Evolutionary conservation across 257 asterid genomes (phyloP), one percentile per base, ranked within the genome.

Genomic region (Mitragyna speciosa): DNA sequence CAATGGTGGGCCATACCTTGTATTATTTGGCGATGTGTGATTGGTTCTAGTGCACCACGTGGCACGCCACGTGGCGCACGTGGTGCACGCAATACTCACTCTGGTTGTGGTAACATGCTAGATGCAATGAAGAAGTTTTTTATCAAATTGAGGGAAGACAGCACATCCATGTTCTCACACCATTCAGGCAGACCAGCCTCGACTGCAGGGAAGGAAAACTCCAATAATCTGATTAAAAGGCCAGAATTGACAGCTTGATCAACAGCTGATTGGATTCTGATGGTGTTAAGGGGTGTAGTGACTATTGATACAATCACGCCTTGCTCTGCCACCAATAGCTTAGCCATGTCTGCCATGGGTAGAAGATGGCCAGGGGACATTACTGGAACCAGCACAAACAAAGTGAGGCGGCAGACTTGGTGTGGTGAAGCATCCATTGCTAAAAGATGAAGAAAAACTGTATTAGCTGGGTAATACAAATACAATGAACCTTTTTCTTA

Each of bases 291-390:
- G n/a, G 89, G 91, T 9, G 93, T 90, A n/a, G 86, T 82, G 63
- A 89, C 51, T 69, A 89, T 78, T 24, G 91, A 80, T 4, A 81
- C 80, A 49, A 43, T 72, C 15, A 73, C 76, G 47, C 88, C 83
- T 15, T 82, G 88, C 1, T 78, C 66, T 24, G 96, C 90, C 9
- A 96, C 90, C 9, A 93, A 49, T 33, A 91, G 30, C 81, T 87
- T 90, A 81, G 96, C 94, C 51, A 93, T 87, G 89, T 93, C 97
- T 28, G 91, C 85, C 96, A 91, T 93, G 1, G 97, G 96, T 24
- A 91, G 89, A 83, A 93, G 83, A 82, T 91, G 97, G 81, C 97
- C 97, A 22, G 89, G 97, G 28, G 96, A 91, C 72, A 91, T 84
- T 49, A 91, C 65, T 30, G 97, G 97, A n/a, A 91, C 78, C 2